Conservation (phyloP, 371 early-diverging fungal genomes). For the Blyttiomyces sp. region DNA sequence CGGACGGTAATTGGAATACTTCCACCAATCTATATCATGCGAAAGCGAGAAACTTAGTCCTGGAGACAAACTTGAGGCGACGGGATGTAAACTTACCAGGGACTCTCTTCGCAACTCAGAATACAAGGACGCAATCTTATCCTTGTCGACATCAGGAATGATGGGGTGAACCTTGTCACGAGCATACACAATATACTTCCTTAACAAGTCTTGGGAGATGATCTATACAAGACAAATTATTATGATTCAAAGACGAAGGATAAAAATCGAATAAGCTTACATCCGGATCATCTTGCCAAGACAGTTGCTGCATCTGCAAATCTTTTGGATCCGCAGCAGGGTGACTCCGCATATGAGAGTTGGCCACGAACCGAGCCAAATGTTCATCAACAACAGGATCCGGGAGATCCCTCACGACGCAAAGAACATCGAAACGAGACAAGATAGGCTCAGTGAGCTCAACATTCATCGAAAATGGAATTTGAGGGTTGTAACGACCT, state of each 20-base stretch:
- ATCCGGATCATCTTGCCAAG: too few relatives aligned
- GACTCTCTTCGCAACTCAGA: slow-evolving; percentile 94
- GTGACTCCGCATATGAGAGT: slow-evolving; percentile 87
- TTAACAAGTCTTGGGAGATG: slow-evolving; percentile 82
- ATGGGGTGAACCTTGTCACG: slow-evolving; percentile 75
- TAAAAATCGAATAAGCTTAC: slow-evolving; percentile 16
- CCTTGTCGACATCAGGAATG: slow-evolving; percentile 77
- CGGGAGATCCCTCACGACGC: slow-evolving; percentile 93
- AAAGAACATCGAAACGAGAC: slow-evolving; percentile 99
- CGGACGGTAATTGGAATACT: slow-evolving; percentile 98
- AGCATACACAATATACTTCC: slow-evolving; percentile 89
- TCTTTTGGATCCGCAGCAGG: slow-evolving; percentile 50
- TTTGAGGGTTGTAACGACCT: slow-evolving; percentile 94
- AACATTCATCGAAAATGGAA: slow-evolving; percentile 97
- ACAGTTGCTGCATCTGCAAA: too few relatives aligned
- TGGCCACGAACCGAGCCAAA: slow-evolving; percentile 94
- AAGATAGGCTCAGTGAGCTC: slow-evolving; percentile 98
- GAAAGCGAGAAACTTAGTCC: too few relatives aligned
- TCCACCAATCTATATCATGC: too few relatives aligned
- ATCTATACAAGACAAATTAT: slow-evolving; percentile 36
- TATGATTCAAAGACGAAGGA: too few relatives aligned
- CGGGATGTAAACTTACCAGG: slow-evolving; percentile 33
- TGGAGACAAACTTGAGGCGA: neutral
- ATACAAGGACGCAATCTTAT: slow-evolving; percentile 85
- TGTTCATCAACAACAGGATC: slow-evolving; percentile 85